Evolutionary conservation across 1,139 yeast genomes (phyloP), one percentile per base, ranked within the genome.

Genomic region (Candida dubliniensis): DNA sequence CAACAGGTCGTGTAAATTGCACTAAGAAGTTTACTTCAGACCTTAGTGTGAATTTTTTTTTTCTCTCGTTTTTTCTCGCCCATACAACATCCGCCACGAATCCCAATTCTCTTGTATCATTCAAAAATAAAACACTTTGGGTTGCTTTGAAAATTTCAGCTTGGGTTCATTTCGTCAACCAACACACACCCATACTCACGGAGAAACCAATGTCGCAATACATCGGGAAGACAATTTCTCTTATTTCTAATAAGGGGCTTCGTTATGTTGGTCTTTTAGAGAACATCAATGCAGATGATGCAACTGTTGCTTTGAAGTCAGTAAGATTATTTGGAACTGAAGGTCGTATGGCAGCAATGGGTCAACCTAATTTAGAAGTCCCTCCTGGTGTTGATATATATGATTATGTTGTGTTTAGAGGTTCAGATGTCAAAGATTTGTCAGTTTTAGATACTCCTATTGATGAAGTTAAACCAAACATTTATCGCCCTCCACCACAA

Each of bases 271-370:
- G 99, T 34, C 70, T 81, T 24, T 76, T 93, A 59, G 91, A 89
- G 53, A 85, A 82, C 51, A 88, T 95, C 59, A 90, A 90, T 63
- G 95, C 96, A 14, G 91, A 87, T 47, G 88, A 87, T 53, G 89
- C 96, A 51, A 90, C 97, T 1, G 95, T 93, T 43, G 86, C 98
- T 12, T 76, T 93, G 57, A 79, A 79, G 45, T 76, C 84, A 42
- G 99, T 93, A 40, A 79, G 91, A 50, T 83, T 91, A 43, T 85
- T 84, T 56, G 99, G 99, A 45, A 87, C 98, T 12, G 99, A 93
- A 63, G 97, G 96, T 26, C 80, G 99, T 57, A 76, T 86, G 56
- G 74, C 76, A 24, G 64, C 60, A 42, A 57, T 55, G 38, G 82
- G 82, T 31, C 87, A 85, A 62, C 86, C 89, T 1, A 53, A 76